Evolutionary conservation across 2,329 filamentous ascomycete species (phyloP).

Genomic region (Penicillium sp.): DNA sequence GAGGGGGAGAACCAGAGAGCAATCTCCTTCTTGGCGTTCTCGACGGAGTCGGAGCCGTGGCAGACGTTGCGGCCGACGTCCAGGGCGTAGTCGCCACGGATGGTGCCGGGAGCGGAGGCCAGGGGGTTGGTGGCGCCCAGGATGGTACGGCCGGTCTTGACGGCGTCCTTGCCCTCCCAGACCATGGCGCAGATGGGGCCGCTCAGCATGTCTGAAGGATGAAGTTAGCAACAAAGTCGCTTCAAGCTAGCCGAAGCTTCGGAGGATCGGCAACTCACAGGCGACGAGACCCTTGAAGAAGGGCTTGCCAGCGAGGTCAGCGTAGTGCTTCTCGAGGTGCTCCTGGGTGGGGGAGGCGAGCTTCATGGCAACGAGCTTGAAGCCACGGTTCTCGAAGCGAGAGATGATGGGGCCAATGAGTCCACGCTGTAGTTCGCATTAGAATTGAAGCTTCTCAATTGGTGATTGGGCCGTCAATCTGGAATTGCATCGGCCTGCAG

Average conservation of each 20-base stretch:
- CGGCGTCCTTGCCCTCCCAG: slow-evolving; percentile 98
- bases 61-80: slow-evolving; percentile 97
- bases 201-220: slow-evolving; percentile 80
- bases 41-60: slow-evolving; percentile 98
- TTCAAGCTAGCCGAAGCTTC: neutral
- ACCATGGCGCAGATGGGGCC: slow-evolving; percentile 99
- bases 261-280: slow-evolving; percentile 63
- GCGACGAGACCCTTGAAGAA: slow-evolving; percentile 95
- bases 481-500: neutral
- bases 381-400: slow-evolving; percentile 97
- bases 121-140: slow-evolving; percentile 99
- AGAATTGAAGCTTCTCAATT: slow-evolving; percentile 27
- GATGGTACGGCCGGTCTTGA: slow-evolving; percentile 95
- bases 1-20: slow-evolving; percentile 94
- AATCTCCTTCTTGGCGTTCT: slow-evolving; percentile 99
- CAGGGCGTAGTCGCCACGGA: slow-evolving; percentile 91
- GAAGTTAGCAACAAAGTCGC: slow-evolving; percentile 20
- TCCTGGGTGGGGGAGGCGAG: slow-evolving; percentile 84
- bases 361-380: slow-evolving; percentile 99
- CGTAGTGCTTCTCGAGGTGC: slow-evolving; percentile 98
- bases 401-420: slow-evolving; percentile 96
- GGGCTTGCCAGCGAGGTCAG: slow-evolving; percentile 87
- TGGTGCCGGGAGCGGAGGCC: slow-evolving; percentile 92
- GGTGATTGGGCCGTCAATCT: neutral
- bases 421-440: slow-evolving; percentile 70